Base-by-base conservation (phyloP, 2,329 filamentous ascomycete genomes). In the Aspergillaceae sp. region DNA sequence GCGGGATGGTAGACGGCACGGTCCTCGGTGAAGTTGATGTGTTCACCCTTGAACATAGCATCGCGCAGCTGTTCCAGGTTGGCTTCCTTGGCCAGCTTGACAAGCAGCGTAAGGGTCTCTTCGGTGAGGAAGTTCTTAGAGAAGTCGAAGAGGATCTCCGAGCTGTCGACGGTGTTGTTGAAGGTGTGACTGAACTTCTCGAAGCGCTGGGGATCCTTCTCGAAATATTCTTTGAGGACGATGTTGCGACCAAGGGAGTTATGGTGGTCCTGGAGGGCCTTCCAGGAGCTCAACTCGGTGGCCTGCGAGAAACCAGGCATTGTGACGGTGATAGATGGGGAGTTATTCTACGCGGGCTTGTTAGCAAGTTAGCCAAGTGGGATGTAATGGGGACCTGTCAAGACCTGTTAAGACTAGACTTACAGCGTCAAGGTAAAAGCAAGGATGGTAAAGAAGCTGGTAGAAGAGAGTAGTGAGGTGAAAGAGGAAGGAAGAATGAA, bases 21-120 rank as follows among this genome's bases (percentile, higher is more conserved):
- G 66, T 91, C 77, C 77, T 98, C 92, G 50, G 92, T 98, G 74
- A 96, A 96, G 80, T 98, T 98, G 78, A 98, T 97, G 79, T 94
- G 91, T 65, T 97, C 87, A 59, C 92, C 92, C 48, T 82, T 83
- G 73, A 98, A 98, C 90, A 98, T 95, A 64, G 84, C 83, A 80
- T 98, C 91, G 54, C 92, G 86, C 67, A 96, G 87, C 76, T 94
- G 80, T 76, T 95, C 90, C 35, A 98, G 71, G 56, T 84, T 84
- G 55, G 91, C 89, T 74, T 97, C 86, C 72, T 90, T 84, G 53
- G 92, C 92, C 29, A 98, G 82, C 75, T 94, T 84, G 60, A 94
- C 77, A 45, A 98, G 80, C 42, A 95, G 78, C 55, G 84, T 77
- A 43, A 97, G 76, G 4, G 91, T 97, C 73, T 97, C 90, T 58